Conservation (phyloP, 768 basidiomycete species). For the Paxillus involutus region DNA sequence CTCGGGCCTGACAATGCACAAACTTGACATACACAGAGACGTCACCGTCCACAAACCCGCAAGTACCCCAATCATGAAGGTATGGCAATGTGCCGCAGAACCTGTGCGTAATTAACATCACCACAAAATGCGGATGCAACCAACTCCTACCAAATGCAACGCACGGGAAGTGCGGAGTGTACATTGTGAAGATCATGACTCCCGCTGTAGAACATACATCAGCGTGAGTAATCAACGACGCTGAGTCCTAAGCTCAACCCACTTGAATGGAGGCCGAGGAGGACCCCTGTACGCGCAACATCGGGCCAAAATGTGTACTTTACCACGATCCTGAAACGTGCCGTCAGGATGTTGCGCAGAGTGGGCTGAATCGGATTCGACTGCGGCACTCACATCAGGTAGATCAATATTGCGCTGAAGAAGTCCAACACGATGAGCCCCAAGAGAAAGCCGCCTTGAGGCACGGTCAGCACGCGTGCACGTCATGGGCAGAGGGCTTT, state of each 20-base stretch:
- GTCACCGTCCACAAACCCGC: constrained; percentile 33
- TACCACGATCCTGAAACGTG: constrained; percentile 35
- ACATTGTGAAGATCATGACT: constrained; percentile 31
- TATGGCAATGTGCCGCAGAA: constrained; percentile 30
- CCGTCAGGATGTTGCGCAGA: neutral
- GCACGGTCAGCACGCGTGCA: neutral
- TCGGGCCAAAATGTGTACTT: constrained; percentile 40
- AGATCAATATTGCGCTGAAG: constrained; percentile 33
- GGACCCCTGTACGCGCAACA: constrained; percentile 30
- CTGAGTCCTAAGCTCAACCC: neutral
- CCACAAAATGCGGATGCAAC: neutral
- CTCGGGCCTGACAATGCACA: neutral
- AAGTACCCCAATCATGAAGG: constrained; percentile 27
- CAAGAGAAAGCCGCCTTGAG: constrained; percentile 35
- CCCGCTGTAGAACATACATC: constrained; percentile 11
- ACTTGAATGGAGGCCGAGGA: constrained; percentile 21
- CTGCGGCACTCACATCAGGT: constrained; percentile 34
- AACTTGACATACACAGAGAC: constrained; percentile 33
- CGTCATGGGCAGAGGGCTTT: neutral
- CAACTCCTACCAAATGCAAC: constrained; percentile 29
- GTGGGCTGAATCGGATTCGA: neutral
- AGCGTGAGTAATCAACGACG: neutral
- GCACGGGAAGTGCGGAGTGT: constrained; percentile 35
- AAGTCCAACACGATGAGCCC: constrained; percentile 31
- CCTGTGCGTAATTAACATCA: constrained; percentile 17